These are phyloP conservation scores for Gaertneriomyces sp. DNA, from an alignment of 192 early-diverging fungal species.

Conservation along the genomic window DNA sequence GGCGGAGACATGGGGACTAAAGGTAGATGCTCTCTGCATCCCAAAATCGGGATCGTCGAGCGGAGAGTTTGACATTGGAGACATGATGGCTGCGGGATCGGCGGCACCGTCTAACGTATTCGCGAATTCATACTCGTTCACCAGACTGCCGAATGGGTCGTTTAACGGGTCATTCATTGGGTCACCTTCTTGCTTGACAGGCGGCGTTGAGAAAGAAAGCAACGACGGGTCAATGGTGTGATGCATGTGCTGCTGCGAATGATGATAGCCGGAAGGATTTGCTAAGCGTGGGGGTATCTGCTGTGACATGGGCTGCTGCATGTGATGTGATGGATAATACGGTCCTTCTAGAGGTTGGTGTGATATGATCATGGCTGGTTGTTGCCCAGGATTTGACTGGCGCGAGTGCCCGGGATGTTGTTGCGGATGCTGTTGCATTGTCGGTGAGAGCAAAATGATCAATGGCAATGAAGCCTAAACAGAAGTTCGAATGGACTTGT, in stretches of 20 bases:
- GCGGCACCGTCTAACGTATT: neutral
- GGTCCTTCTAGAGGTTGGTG: constrained; percentile 22
- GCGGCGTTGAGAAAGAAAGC: constrained; percentile 2
- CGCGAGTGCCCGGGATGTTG: too few relatives aligned
- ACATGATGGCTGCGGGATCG: constrained; percentile 33
- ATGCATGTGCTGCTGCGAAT: constrained; percentile 23
- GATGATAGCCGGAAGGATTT: constrained; percentile 7
- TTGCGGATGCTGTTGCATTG: too few relatives aligned
- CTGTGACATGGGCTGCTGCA: constrained; percentile 26
- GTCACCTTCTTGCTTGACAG: constrained; percentile 1
- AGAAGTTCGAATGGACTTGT: too few relatives aligned
- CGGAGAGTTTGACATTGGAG: constrained; percentile 30
- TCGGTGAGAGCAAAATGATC: too few relatives aligned
- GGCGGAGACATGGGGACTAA: constrained; percentile 21
- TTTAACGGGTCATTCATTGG: neutral
- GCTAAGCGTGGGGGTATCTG: constrained; percentile 23
- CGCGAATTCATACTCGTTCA: constrained; percentile 8
- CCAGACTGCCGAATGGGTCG: constrained; percentile 2
- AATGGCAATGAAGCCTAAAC: too few relatives aligned
- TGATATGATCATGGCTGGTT: constrained; percentile 27
- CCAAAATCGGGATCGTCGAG: constrained; percentile 24
- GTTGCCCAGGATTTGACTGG: neutral
- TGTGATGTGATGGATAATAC: constrained; percentile 32
- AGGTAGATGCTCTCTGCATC: neutral
- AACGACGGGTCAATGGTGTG: constrained; percentile 36